Base-by-base conservation (phyloP, 1,139 yeast genomes). In the Nakaseomyces nivariensis region DNA sequence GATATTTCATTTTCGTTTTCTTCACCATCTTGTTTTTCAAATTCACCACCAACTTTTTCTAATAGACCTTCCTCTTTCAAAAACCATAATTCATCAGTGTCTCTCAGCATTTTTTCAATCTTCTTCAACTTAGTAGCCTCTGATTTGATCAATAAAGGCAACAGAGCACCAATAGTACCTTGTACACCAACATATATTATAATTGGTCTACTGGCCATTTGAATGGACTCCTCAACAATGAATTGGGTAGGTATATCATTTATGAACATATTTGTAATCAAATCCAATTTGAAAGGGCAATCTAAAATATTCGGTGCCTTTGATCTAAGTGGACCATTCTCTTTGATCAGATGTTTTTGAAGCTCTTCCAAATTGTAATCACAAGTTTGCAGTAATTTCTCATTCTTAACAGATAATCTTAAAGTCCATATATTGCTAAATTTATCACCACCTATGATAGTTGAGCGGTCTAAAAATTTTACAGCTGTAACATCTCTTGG, bases 391-490 rank as follows among this genome's bases (percentile, higher is more conserved):
- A 58, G 34, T 4, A 48, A 33, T 13, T 51, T 51, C n/a, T 57
- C 58, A 31, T 52, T 45, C 22, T 70, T 67, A 24, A 67, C 67
- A 0, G 85, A 78, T 45, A 83, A 67, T 54, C 96, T 70, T 38
- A 86, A 67, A 1, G 86, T 76, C 67, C 83, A 81, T 0, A 90
- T 49, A 59, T 84, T 86, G 1, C 98, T 97, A 68, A 85, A 89
- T 59, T 82, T 83, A 63, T 92, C 98, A n/a, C 96, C 96, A 0
- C 85, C 88, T 38, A 85, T 70, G 0, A 85, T 76, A 0, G 97
- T 88, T 52, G 81, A 81, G 51, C 79, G 76, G 64, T 92, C 98
- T 6, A 92, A 67, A 56, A 78, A 67, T 2, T 72, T 60, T 45
- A 84, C 57, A 1, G 81, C 62, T 0, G 95, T 83, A 3, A 84